These are phyloP conservation scores for Apiotrichum gamsii DNA, from an alignment of 1,284 basidiomycete species.

Conservation along the genomic window DNA sequence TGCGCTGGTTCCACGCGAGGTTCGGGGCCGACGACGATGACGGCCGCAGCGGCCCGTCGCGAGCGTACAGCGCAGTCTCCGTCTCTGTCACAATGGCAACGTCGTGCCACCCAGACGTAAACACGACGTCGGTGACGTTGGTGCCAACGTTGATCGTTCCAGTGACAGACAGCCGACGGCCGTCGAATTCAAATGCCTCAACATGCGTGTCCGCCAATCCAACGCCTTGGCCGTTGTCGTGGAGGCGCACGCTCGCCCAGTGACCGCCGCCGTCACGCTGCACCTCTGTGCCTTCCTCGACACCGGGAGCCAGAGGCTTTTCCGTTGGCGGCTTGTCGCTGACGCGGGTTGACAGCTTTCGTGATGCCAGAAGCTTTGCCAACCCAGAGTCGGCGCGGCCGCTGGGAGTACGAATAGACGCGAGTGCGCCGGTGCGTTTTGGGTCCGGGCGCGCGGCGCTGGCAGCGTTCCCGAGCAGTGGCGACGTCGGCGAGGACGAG, in stretches of 20 bases:
- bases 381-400: slow-evolving; percentile 21
- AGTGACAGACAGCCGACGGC: slow-evolving; percentile 20
- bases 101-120: slow-evolving; percentile 17
- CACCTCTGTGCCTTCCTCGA: slow-evolving; percentile 36
- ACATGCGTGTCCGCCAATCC: slow-evolving; percentile 25
- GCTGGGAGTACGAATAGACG: slow-evolving; percentile 3
- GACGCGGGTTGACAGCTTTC: slow-evolving; percentile 1
- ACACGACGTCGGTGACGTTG: slow-evolving; percentile 11
- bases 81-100: slow-evolving; percentile 12
- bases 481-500: background rate
- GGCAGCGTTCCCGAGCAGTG: background rate
- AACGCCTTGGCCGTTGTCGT: slow-evolving; percentile 26
- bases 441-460: background rate
- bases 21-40: background rate
- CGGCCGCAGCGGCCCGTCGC: background rate
- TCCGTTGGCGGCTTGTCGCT: background rate
- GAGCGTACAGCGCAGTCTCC: slow-evolving; percentile 8
- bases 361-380: slow-evolving; percentile 33
- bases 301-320: slow-evolving; percentile 5
- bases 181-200: slow-evolving; percentile 30
- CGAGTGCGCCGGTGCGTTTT: slow-evolving; percentile 7
- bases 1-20: slow-evolving; percentile 1
- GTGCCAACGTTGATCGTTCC: slow-evolving; percentile 13
- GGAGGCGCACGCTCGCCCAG: slow-evolving; percentile 28
- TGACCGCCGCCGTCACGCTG: slow-evolving; percentile 34